These are phyloP conservation scores for Jamesozyma lodderae DNA, from an alignment of 805 yeast species.

Conservation along the genomic window DNA sequence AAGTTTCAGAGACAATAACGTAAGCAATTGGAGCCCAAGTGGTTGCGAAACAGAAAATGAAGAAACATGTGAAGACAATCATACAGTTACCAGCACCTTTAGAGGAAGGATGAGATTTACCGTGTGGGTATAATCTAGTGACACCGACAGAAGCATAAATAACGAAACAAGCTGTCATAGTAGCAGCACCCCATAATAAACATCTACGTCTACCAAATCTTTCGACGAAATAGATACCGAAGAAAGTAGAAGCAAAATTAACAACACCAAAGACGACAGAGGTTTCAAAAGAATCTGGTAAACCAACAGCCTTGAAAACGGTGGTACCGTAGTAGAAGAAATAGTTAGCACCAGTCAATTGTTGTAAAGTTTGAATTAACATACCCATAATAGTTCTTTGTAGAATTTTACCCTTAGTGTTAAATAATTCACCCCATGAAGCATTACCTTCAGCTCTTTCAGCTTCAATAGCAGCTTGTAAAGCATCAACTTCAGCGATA, in stretches of 20 bases:
- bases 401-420: constrained; percentile 55
- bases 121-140: constrained; percentile 1
- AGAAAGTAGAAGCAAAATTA: constrained; percentile 1
- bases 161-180: constrained; percentile 1
- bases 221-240: background rate
- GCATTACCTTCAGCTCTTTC: constrained; percentile 57
- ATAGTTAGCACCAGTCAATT: constrained; percentile 3
- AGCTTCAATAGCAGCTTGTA: constrained; percentile 51
- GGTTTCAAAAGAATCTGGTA: constrained; percentile 1
- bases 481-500: constrained; percentile 46
- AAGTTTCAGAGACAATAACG: constrained; percentile 1
- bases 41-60: constrained; percentile 2
- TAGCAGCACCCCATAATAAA: constrained; percentile 2
- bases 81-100: constrained; percentile 4
- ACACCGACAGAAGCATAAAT: constrained; percentile 4
- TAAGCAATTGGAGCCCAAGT: constrained; percentile 2
- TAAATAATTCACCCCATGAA: constrained; percentile 53
- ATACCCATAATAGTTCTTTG: constrained; percentile 42
- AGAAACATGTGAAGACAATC: constrained; percentile 3
- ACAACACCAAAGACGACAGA: constrained; percentile 1
- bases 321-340: constrained; percentile 3
- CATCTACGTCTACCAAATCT: constrained; percentile 2
- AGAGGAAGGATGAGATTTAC: background rate
- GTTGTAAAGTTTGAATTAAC: constrained; percentile 32
- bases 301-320: constrained; percentile 3